Evolutionary conservation across 1,284 basidiomycete species (phyloP).

Genomic region (Earliella scabrosa): DNA sequence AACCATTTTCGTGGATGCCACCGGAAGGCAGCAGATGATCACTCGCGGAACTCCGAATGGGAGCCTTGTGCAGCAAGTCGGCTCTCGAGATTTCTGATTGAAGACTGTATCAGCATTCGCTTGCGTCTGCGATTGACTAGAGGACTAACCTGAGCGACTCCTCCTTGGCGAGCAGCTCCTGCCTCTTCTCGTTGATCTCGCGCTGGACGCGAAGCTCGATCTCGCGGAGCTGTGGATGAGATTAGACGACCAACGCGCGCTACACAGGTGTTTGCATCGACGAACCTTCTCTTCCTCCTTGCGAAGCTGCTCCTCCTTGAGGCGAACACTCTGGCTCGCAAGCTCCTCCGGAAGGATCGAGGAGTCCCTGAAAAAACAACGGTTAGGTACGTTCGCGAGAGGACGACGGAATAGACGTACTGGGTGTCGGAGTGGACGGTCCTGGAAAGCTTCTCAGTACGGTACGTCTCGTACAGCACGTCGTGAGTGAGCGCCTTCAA

Average conservation of each 20-base stretch:
- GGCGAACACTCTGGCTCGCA: constrained; percentile 93
- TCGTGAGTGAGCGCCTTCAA: constrained; percentile 96
- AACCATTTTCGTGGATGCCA: constrained; percentile 26
- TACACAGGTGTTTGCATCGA: constrained; percentile 14
- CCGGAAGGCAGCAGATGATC: constrained; percentile 15
- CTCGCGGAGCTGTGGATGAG: constrained; percentile 77
- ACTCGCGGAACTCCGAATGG: constrained; percentile 40
- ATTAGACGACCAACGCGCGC: not conserved
- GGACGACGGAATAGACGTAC: constrained; percentile 47
- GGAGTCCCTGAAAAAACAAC: constrained; percentile 61
- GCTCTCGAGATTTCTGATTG: constrained; percentile 81
- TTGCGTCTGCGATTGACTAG: not conserved
- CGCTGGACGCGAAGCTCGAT: constrained; percentile 98
- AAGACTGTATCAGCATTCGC: constrained; percentile 13
- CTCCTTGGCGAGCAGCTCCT: constrained; percentile 94
- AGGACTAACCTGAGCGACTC: constrained; percentile 77
- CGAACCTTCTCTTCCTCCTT: constrained; percentile 93
- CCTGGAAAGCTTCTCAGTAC: constrained; percentile 97
- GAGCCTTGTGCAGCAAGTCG: constrained; percentile 84
- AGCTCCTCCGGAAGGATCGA: constrained; percentile 95
- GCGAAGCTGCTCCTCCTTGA: constrained; percentile 99
- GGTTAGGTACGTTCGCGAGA: constrained; percentile 4
- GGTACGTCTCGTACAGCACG: constrained; percentile 93
- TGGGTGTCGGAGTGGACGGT: constrained; percentile 86
- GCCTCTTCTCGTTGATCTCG: constrained; percentile 98